phyloP scores from a whole-genome alignment of 2,329 filamentous ascomycete species.

The Curvularia sp. region DNA sequence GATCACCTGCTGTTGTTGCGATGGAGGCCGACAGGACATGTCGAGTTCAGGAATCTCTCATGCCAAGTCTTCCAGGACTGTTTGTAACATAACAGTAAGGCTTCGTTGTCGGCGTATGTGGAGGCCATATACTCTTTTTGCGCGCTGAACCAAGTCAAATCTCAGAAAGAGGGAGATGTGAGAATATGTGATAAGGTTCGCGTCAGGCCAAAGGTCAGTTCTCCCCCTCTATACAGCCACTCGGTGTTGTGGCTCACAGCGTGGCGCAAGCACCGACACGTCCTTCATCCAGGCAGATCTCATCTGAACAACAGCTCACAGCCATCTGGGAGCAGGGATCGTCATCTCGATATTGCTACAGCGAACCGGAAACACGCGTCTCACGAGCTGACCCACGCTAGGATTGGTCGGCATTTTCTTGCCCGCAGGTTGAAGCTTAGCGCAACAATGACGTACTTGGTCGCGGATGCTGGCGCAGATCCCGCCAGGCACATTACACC shows the following conservation, averaged over 20 bases:
- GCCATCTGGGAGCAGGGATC: neutral
- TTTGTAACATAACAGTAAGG: neutral
- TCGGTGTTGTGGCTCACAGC: neutral
- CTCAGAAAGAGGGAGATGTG: neutral
- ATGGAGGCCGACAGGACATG: neutral
- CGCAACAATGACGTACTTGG: conserved; percentile 13
- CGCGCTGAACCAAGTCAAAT: neutral
- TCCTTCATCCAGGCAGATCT: neutral
- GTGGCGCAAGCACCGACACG: neutral
- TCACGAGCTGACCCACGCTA: conserved; percentile 1
- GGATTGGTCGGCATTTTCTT: neutral
- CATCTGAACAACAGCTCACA: neutral
- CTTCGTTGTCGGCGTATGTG: neutral
- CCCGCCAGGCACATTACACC: conserved; percentile 15
- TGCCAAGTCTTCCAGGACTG: neutral
- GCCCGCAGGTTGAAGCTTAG: conserved; percentile 12
- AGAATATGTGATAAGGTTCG: neutral
- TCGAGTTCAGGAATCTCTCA: neutral
- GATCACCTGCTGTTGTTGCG: neutral
- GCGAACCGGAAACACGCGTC: conserved; percentile 12
- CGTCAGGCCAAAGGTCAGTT: neutral
- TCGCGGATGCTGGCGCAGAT: conserved; percentile 18
- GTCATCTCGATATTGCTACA: neutral
- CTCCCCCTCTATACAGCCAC: neutral
- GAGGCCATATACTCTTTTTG: neutral